Percentiles rank a stretch among this genome's conserved stretches.
phyloP scores from a whole-genome alignment of 805 yeast genomes.

The Candida chilensis region DNA sequence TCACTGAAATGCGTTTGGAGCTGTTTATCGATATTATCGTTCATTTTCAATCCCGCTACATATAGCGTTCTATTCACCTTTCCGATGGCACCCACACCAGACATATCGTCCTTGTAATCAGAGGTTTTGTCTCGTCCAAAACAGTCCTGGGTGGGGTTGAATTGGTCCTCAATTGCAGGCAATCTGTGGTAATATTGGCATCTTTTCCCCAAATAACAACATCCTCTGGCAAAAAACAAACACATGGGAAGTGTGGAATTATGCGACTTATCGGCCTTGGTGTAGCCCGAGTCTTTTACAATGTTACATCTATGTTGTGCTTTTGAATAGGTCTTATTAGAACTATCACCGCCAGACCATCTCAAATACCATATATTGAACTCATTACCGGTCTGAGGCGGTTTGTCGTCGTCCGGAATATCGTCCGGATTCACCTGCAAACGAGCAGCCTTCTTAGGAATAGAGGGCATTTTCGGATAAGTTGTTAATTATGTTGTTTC shows the following conservation, averaged over 20 bases:
- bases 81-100: conserved; percentile 81
- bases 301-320: conserved; percentile 55
- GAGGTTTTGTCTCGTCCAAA: conserved; percentile 86
- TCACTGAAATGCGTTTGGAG: conserved; percentile 45
- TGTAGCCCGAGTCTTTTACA: conserved; percentile 62
- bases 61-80: conserved; percentile 66
- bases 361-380: conserved; percentile 85
- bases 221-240: conserved; percentile 80
- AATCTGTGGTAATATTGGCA: conserved; percentile 75
- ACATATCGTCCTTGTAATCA: conserved; percentile 85
- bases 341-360: conserved; percentile 74
- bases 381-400: conserved; percentile 72
- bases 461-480: no score
- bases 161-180: conserved; percentile 52
- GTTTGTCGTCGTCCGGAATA: conserved; percentile 47
- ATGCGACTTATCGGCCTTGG: conserved; percentile 45
- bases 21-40: conserved; percentile 21
- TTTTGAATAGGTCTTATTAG: conserved; percentile 35
- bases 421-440: conserved; percentile 61
- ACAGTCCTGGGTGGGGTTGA: conserved; percentile 67
- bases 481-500: no score
- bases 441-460: conserved; percentile 58
- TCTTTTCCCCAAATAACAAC: conserved; percentile 69
- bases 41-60: conserved; percentile 37
- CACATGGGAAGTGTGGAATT: conserved; percentile 45